phyloP scores from a whole-genome alignment of 2,329 filamentous ascomycete genomes.

The Dactylellina haptotyla region DNA sequence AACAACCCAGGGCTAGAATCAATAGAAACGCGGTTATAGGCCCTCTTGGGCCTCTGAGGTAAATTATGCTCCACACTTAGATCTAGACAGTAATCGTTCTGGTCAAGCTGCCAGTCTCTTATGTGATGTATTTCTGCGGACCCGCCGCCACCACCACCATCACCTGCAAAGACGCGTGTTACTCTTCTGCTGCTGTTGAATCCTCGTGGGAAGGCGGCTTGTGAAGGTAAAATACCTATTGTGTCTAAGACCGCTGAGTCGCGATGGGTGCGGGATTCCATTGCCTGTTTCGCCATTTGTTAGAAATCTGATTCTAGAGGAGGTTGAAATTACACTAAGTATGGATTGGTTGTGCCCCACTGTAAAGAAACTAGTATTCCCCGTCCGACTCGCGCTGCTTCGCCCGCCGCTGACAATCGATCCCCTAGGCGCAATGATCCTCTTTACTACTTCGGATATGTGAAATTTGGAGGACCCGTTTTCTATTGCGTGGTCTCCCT shows the following conservation, averaged over 20 bases:
- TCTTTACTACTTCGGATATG: conserved; percentile 37
- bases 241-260: conserved; percentile 47
- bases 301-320: conserved; percentile 1
- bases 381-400: conserved; percentile 16
- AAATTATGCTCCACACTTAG: conserved; percentile 36
- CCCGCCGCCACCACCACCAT: not conserved
- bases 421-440: conserved; percentile 32
- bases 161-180: conserved; percentile 40
- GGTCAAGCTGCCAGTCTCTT: conserved; percentile 49
- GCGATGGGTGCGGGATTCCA: conserved; percentile 28
- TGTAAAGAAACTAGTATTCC: conserved; percentile 36
- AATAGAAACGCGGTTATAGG: conserved; percentile 25
- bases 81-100: conserved; percentile 51
- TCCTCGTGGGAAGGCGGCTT: conserved; percentile 37
- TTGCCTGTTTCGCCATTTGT: conserved; percentile 15
- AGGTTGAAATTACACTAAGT: not conserved
- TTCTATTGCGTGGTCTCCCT: not conserved
- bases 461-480: conserved; percentile 3
- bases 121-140: conserved; percentile 47
- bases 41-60: conserved; percentile 21
- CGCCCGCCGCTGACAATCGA: conserved; percentile 2
- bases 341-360: conserved; percentile 7
- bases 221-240: conserved; percentile 40
- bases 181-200: conserved; percentile 11
- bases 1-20: conserved; percentile 14